A percentile compares a stretch with the other conserved stretches of the same genome.
Conservation (phyloP, 164 flowering plant species). For the Nymphaea thermarum region DNA sequence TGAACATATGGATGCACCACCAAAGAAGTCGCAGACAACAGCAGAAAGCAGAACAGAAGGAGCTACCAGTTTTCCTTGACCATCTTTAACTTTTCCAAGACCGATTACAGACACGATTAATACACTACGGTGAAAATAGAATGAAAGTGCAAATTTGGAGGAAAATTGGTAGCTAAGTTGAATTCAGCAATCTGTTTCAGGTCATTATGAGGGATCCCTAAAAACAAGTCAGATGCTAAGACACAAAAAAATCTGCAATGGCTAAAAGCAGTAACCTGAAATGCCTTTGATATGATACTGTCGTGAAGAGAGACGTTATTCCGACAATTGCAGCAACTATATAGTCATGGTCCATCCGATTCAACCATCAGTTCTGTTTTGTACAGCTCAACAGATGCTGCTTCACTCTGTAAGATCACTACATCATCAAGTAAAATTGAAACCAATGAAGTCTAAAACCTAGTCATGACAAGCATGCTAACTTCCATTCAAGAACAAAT, state of each 20-base stretch:
- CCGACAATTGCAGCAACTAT: slow-evolving; percentile 62
- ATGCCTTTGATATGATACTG: slow-evolving; percentile 59
- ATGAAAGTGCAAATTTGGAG: not conserved
- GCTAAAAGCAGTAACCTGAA: slow-evolving; percentile 32
- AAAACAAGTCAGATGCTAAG: too few relatives aligned
- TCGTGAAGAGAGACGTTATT: slow-evolving; percentile 69
- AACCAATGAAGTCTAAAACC: too few relatives aligned
- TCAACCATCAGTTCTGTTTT: slow-evolving; percentile 32
- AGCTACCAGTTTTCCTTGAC: slow-evolving; percentile 40
- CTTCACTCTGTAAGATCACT: not conserved
- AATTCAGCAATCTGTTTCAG: too few relatives aligned
- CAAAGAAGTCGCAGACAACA: not conserved
- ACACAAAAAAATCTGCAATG: not conserved
- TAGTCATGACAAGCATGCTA: too few relatives aligned
- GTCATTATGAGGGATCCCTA: too few relatives aligned
- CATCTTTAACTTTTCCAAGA: slow-evolving; percentile 36
- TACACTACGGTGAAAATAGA: not conserved
- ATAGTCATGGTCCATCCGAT: slow-evolving; percentile 43
- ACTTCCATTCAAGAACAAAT: too few relatives aligned
- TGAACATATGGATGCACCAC: slow-evolving; percentile 8
- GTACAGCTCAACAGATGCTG: not conserved
- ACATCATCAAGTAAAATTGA: not conserved
- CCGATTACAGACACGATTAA: not conserved
- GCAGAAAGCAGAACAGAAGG: not conserved
- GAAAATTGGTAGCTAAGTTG: too few relatives aligned